Conservation (phyloP, 345 rosid species). For the Pistacia atlantica region DNA sequence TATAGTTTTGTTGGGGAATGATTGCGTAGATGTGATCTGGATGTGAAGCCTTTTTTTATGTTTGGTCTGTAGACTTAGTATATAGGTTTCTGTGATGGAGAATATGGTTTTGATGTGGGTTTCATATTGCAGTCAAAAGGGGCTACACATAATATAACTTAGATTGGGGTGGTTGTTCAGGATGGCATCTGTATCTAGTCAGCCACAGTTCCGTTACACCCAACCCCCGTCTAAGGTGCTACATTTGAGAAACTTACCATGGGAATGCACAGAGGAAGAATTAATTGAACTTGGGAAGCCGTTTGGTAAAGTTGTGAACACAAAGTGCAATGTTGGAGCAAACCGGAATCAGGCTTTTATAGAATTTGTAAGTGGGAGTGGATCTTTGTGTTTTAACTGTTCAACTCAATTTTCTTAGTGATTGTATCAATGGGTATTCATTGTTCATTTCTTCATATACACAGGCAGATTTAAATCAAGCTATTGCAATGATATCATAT, state of each 20-base stretch:
- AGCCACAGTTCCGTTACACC: constrained; percentile 97
- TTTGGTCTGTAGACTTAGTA: neutral
- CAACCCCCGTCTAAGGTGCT: constrained; percentile 99
- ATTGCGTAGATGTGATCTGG: neutral
- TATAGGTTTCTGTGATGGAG: neutral
- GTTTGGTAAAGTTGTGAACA: constrained; percentile 91
- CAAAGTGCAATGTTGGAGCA: constrained; percentile 99
- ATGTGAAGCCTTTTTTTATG: neutral
- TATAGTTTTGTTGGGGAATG: neutral
- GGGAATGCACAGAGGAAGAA: constrained; percentile 99
- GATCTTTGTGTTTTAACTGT: neutral
- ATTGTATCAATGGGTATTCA: constrained; percentile 3
- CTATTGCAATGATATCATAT: constrained; percentile 94
- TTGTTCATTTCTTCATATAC: neutral
- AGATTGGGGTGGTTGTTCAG: constrained; percentile 25
- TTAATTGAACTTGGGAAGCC: constrained; percentile 95
- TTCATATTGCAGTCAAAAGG: constrained; percentile 13
- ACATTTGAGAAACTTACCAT: constrained; percentile 95
- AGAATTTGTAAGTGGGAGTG: constrained; percentile 74
- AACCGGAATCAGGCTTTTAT: constrained; percentile 98
- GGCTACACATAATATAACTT: neutral
- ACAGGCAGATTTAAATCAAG: constrained; percentile 97
- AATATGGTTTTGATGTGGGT: constrained; percentile 1
- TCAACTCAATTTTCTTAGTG: neutral
- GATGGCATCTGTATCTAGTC: constrained; percentile 96